These are phyloP conservation scores for Populus ilicifolia DNA, from an alignment of 345 rosid species.

Conservation along the genomic window DNA sequence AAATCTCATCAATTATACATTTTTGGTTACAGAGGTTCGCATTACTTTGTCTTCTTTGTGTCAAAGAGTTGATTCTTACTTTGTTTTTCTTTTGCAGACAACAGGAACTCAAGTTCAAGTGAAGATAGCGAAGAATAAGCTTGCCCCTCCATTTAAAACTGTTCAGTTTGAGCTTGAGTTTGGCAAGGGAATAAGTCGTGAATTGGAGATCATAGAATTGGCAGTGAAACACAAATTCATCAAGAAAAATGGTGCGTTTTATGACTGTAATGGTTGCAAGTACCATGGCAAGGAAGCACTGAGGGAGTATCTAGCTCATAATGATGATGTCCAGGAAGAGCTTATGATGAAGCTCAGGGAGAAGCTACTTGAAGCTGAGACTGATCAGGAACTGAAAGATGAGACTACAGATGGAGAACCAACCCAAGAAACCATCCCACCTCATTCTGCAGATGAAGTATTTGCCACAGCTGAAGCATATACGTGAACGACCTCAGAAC, in stretches of 20 bases:
- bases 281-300: conserved; percentile 83
- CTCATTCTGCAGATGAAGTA: conserved; percentile 61
- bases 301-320: conserved; percentile 47
- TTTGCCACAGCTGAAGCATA: conserved; percentile 58
- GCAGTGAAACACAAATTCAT: conserved; percentile 74
- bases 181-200: conserved; percentile 86
- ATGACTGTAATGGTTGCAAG: conserved; percentile 39
- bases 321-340: conserved; percentile 52
- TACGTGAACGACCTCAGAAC: not conserved
- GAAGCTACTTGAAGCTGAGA: conserved; percentile 38
- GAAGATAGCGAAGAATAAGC: conserved; percentile 93
- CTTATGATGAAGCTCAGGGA: conserved; percentile 59
- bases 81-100: conserved; percentile 41
- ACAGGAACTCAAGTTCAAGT: conserved; percentile 70
- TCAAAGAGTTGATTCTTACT: not conserved
- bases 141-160: conserved; percentile 84
- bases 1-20: not conserved
- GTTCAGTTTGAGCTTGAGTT: conserved; percentile 86
- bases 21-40: not conserved
- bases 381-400: conserved; percentile 26
- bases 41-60: not conserved
- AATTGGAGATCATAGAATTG: conserved; percentile 65
- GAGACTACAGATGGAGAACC: conserved; percentile 34
- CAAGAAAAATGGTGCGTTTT: conserved; percentile 47
- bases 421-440: conserved; percentile 30